Base-by-base conservation (phyloP, 495 filamentous ascomycete species). In the Aspergillus haitiensis region DNA sequence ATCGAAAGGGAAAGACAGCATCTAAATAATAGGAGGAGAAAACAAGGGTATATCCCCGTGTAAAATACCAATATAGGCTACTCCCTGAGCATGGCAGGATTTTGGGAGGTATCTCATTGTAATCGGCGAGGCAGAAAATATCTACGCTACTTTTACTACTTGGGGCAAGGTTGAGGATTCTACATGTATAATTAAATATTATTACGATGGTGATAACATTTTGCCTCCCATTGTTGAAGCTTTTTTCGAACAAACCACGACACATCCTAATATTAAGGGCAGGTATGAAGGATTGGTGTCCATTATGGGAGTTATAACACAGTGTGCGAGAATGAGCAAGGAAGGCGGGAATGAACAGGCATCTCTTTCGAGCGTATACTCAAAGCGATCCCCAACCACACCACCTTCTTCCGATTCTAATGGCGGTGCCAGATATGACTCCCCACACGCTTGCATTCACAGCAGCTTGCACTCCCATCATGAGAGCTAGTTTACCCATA, bases 321-420 rank as follows among this genome's bases (percentile, higher is more conserved):
- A 27, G 21, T 27, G 37, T 50, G 8, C 12, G 27, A 52, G 10
- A 31, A 35, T 7, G 50, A 34, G 13, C 5, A 36, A 36, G 7
- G 16, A 47, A 15, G 4, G 5, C 18, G 18, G 45, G 8, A 13
- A 21, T 47, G 18, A 4, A 16, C 45, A 21, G 1, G 21, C 21
- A 27, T 27, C 21, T 27, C 1, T 27, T 27, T 27, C 21, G 21
- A 27, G 21, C 21, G 21, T 32, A 34, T 10, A 32, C 12, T 70
- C 62, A 81, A 36, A 79, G 51, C 36, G 61, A 73, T 32, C 79
- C 78, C 80, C 80, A 82, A 1, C 71, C 71, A 61, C 77, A 82
- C 46, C 72, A 76, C 32, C 61, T 78, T 52, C 68, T 73, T 6
- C 81, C 81, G 55, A 77, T 70, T 45, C 69, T 75, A 63, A 79